Conservation (phyloP, 345 rosid genomes). For the Eucalyptus pauciflora region DNA sequence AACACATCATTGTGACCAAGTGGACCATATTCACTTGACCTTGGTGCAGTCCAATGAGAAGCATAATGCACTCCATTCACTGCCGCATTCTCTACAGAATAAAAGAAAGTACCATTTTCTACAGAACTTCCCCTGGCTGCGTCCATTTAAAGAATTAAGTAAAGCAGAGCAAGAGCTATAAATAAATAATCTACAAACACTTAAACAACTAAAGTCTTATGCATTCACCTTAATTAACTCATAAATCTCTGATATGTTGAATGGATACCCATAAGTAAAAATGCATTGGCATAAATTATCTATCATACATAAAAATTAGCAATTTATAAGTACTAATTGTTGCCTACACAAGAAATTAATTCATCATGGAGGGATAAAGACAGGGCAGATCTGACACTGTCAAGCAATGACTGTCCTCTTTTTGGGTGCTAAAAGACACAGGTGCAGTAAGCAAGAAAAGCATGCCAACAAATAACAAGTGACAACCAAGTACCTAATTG, state of each 20-base stretch:
- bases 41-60: constrained; percentile 54
- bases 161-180: not conserved
- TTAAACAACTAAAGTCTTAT: not conserved
- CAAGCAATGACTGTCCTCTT: not conserved
- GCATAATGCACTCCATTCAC: constrained; percentile 37
- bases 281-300: not conserved
- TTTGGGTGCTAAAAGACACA: not conserved
- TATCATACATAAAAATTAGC: not conserved
- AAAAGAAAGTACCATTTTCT: constrained; percentile 37
- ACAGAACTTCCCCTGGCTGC: constrained; percentile 41
- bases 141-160: not conserved
- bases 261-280: not conserved
- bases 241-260: not conserved
- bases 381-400: not conserved
- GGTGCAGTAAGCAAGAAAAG: not conserved
- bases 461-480: not conserved
- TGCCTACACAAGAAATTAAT: not conserved
- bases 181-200: not conserved
- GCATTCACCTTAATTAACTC: not conserved
- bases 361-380: not conserved
- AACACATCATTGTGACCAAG: constrained; percentile 34
- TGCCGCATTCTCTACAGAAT: constrained; percentile 40
- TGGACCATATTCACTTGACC: constrained; percentile 40
- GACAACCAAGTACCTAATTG: constrained; percentile 18
- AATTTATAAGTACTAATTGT: not conserved